Evolutionary conservation across 768 basidiomycete genomes (phyloP).

Genomic region (Boletus reticulatus): DNA sequence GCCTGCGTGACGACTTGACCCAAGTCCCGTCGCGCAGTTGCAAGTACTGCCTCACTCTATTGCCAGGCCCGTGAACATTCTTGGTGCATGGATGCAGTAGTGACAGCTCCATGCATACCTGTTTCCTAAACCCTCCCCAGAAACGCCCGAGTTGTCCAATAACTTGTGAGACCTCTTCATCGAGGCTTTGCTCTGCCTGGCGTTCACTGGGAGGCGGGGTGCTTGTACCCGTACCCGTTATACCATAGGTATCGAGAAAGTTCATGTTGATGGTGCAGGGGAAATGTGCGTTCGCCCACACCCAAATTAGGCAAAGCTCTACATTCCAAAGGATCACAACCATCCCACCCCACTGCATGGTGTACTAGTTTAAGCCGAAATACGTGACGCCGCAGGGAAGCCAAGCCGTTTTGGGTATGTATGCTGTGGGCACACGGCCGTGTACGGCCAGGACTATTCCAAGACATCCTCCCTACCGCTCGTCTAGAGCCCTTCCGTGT

Average conservation of each 20-base stretch:
- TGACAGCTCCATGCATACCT: slow-evolving; percentile 48
- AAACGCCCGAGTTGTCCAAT: slow-evolving; percentile 83
- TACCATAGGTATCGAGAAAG: slow-evolving; percentile 69
- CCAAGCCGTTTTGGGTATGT: too few relatives aligned
- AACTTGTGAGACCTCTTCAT: slow-evolving; percentile 88
- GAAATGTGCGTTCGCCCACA: background rate
- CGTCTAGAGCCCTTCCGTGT: too few relatives aligned
- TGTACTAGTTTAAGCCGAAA: too few relatives aligned
- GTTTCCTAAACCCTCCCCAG: slow-evolving; percentile 91
- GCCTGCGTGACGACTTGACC: slow-evolving; percentile 73
- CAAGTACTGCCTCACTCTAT: slow-evolving; percentile 68
- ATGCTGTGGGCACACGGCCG: too few relatives aligned
- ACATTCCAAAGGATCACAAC: too few relatives aligned
- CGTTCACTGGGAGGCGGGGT: slow-evolving; percentile 43
- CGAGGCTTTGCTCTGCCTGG: slow-evolving; percentile 55
- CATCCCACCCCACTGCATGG: too few relatives aligned
- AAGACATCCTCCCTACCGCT: too few relatives aligned
- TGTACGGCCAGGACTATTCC: too few relatives aligned
- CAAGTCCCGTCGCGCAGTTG: slow-evolving; percentile 71
- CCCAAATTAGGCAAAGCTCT: slow-evolving; percentile 14
- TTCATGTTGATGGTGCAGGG: slow-evolving; percentile 48
- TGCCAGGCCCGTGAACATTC: slow-evolving; percentile 1
- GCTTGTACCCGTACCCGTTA: slow-evolving; percentile 41
- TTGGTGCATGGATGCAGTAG: background rate
- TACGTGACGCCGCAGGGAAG: too few relatives aligned